Conservation (phyloP, 1,284 basidiomycete genomes). For the Erythrobasidium hasegawianum region DNA sequence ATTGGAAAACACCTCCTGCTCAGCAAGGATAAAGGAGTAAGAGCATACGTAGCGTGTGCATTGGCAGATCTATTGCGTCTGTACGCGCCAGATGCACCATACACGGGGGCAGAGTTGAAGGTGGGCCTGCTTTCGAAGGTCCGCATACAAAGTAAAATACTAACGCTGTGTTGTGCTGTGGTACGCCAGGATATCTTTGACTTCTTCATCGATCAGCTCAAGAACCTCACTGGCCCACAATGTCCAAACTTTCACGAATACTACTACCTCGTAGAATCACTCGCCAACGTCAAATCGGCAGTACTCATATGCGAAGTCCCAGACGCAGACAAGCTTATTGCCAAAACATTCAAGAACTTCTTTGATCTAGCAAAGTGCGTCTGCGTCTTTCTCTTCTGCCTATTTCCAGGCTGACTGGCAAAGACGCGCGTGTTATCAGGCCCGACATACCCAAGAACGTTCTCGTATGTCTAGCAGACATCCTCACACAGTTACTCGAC, state of each 20-base stretch:
- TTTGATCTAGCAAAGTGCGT: conserved; percentile 67
- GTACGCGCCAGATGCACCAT: conserved; percentile 96
- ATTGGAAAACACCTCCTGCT: conserved; percentile 77
- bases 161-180: neutral
- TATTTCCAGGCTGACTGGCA: neutral
- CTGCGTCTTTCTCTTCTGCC: neutral
- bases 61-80: conserved; percentile 87
- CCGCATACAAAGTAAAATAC: neutral
- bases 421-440: conserved; percentile 48
- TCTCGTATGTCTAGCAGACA: conserved; percentile 79
- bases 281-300: conserved; percentile 90
- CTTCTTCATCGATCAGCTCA: conserved; percentile 84
- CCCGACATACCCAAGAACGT: conserved; percentile 79
- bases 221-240: conserved; percentile 57
- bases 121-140: no score
- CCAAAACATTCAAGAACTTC: conserved; percentile 75
- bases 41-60: conserved; percentile 88
- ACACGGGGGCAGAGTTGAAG: conserved; percentile 73
- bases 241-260: conserved; percentile 78
- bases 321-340: conserved; percentile 77
- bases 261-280: conserved; percentile 83
- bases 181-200: conserved; percentile 76
- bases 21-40: conserved; percentile 82
- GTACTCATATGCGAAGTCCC: conserved; percentile 89
- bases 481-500: conserved; percentile 83